Conservation (phyloP, 1,139 yeast species). For the Pichia sp. region DNA sequence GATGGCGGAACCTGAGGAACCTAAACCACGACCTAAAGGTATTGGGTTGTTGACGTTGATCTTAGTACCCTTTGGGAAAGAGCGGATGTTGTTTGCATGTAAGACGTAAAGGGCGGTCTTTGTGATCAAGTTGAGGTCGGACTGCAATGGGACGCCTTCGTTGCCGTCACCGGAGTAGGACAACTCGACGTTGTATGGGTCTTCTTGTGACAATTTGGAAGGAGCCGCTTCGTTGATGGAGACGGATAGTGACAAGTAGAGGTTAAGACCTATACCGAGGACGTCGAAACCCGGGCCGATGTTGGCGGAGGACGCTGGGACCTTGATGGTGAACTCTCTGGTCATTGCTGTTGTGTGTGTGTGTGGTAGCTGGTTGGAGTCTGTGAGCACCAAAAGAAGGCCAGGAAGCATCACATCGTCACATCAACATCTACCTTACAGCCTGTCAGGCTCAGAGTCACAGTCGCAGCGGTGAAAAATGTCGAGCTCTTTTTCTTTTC, state of each 20-base stretch:
- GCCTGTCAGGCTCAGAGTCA: too few species aligned
- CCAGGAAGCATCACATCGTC: too few species aligned
- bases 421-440: too few species aligned
- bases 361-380: not conserved
- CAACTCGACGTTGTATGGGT: conserved; percentile 68
- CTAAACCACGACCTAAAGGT: conserved; percentile 95
- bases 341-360: conserved; percentile 18
- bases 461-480: too few species aligned
- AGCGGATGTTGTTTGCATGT: conserved; percentile 70
- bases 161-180: conserved; percentile 65
- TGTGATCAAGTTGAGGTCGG: conserved; percentile 82
- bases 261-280: conserved; percentile 80
- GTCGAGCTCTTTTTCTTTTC: too few species aligned
- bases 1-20: conserved; percentile 98
- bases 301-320: conserved; percentile 97
- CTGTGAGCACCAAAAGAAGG: too few species aligned
- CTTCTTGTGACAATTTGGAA: conserved; percentile 35
- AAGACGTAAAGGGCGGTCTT: conserved; percentile 89
- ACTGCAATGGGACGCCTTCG: conserved; percentile 62
- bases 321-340: conserved; percentile 56
- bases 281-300: conserved; percentile 99
- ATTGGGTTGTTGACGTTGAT: conserved; percentile 85
- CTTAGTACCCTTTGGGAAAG: conserved; percentile 83
- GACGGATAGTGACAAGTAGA: conserved; percentile 71
- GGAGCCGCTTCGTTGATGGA: conserved; percentile 42